Conservation (phyloP, 2,329 filamentous ascomycete genomes). For the Colletotrichum sp. region DNA sequence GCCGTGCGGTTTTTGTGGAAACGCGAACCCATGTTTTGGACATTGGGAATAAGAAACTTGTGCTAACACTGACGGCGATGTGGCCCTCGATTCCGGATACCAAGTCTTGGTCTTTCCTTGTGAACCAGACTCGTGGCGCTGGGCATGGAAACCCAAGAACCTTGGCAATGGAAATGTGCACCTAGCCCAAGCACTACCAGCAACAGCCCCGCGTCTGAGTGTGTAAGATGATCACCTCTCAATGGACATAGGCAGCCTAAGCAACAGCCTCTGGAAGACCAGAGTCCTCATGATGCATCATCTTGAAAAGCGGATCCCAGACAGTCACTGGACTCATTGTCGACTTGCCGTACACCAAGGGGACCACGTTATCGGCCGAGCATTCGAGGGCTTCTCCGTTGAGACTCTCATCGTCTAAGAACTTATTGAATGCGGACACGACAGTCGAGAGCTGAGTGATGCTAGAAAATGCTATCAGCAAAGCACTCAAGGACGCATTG, state of each 20-base stretch:
- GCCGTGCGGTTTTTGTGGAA: background rate
- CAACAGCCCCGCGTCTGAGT: no score
- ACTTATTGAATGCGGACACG: slow-evolving; percentile 48
- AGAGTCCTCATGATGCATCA: slow-evolving; percentile 47
- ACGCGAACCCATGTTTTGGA: background rate
- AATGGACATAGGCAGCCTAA: no score
- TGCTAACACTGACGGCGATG: background rate
- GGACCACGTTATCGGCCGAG: slow-evolving; percentile 39
- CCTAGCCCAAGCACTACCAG: no score
- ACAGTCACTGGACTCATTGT: slow-evolving; percentile 49
- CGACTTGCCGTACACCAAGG: slow-evolving; percentile 36
- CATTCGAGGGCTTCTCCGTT: slow-evolving; percentile 50
- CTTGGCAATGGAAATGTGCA: background rate
- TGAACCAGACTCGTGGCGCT: rapidly evolving
- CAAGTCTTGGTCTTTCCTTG: background rate
- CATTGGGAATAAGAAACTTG: background rate
- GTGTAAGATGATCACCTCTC: no score
- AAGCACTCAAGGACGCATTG: background rate
- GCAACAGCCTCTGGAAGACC: slow-evolving; percentile 41
- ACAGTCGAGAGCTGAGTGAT: slow-evolving; percentile 49
- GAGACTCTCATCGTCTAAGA: slow-evolving; percentile 46
- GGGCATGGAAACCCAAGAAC: background rate
- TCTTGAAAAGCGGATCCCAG: slow-evolving; percentile 53
- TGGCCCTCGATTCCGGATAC: background rate
- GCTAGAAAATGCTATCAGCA: background rate